Percentiles rank a stretch among this genome's conserved stretches.
These are phyloP conservation scores for Cymbidium sinense DNA, from an alignment of 106 monocot species.

Conservation along the genomic window DNA sequence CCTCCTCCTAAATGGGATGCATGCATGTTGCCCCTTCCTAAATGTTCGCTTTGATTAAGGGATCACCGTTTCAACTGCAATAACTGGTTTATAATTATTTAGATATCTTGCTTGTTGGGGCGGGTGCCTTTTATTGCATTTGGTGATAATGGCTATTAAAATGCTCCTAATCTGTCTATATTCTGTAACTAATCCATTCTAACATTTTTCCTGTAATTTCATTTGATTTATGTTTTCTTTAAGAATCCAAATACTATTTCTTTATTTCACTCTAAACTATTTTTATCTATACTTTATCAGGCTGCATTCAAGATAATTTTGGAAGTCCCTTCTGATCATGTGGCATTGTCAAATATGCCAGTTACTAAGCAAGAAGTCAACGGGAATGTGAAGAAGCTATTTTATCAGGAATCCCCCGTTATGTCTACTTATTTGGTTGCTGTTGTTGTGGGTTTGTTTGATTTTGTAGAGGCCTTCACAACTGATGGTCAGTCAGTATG, in stretches of 20 bases:
- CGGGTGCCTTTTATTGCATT: not conserved
- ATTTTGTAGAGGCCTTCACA: conserved; percentile 62
- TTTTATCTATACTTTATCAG: conserved; percentile 23
- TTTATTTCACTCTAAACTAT: not conserved
- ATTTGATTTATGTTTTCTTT: not conserved
- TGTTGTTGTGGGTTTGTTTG: conserved; percentile 85
- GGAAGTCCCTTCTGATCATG: conserved; percentile 73
- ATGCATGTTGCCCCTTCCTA: no score
- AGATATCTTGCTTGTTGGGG: not conserved
- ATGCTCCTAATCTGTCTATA: not conserved
- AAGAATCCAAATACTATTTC: not conserved
- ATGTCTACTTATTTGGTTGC: conserved; percentile 99
- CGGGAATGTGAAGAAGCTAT: conserved; percentile 53
- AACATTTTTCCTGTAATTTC: not conserved
- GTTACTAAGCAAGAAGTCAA: conserved; percentile 46
- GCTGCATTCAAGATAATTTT: conserved; percentile 84
- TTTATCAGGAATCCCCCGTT: conserved; percentile 77
- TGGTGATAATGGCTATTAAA: not conserved
- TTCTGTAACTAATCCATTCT: not conserved
- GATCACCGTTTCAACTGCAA: not conserved
- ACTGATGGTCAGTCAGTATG: conserved; percentile 50
- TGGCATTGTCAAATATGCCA: conserved; percentile 96
- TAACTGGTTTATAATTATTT: not conserved
- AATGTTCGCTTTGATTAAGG: not conserved
- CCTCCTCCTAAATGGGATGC: no score